Base-by-base conservation (phyloP, 805 yeast genomes). In the Helenozyma rhizophorensis region DNA sequence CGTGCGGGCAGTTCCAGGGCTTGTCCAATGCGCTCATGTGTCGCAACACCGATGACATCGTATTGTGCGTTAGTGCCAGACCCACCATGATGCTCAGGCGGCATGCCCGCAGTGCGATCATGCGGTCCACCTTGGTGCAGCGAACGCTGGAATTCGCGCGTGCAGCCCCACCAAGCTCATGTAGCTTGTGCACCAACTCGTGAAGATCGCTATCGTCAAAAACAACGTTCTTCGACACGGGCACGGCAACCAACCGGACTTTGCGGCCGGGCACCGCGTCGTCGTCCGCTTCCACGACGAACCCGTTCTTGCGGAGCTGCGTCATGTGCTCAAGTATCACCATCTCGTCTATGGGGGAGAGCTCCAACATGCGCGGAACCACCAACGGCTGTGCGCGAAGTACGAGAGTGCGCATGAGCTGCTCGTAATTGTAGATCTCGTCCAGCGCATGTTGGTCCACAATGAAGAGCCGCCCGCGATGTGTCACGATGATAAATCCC, bases 1-100 rank as follows among this genome's bases (percentile, higher is more conserved):
- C 98, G 59, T 93, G 99, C 0, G 99, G 99, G 51, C 88, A 79
- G 47, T 81, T 83, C 98, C 99, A 93, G 0, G 99, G 99, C 52
- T 86, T 85, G 40, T 87, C 89, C 23, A 93, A 65, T 0, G 56
- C 62, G 9, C 90, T 76, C 32, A 93, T 62, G 49, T 87, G 72
- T 19, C 62, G 53, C 5, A 93, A 89, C 2, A 93, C 77, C 23
- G 51, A 62, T 2, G 57, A 53, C 99, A 93, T 93, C 6, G 76
- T 72, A 7, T 55, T 64, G 19, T 34, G 43, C 6, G 66, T 69
- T 27, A 93, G 65, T 4, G 81, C 74, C 43, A 72, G 80, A 0
- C 99, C 99, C 29, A 93, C 79, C 99, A 93, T 93, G 17, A 90
- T 85, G 44, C 96, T 86, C 32, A 79, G 77, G 30, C 99, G 66